phyloP scores from a whole-genome alignment of 257 asterid genomes.

The Przewalskia tangutica region DNA sequence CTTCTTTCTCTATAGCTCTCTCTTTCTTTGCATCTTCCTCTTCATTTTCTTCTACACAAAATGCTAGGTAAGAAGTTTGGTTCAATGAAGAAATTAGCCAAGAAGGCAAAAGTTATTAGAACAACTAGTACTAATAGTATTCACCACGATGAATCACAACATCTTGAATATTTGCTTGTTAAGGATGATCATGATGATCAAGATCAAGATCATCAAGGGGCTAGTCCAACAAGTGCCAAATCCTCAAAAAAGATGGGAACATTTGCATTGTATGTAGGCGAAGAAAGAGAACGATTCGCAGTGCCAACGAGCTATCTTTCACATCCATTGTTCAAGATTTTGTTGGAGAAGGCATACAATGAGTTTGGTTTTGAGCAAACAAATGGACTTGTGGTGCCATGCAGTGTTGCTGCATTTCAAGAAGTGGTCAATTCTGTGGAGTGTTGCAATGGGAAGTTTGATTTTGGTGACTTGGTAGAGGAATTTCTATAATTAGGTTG shows the following conservation, averaged over 20 bases:
- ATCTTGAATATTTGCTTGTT: constrained; percentile 27
- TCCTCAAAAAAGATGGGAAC: constrained; percentile 43
- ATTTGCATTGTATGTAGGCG: constrained; percentile 66
- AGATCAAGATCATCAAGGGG: constrained; percentile 9
- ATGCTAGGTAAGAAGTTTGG: constrained; percentile 62
- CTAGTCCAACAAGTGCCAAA: constrained; percentile 11
- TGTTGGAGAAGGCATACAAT: constrained; percentile 63
- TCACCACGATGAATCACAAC: constrained; percentile 2
- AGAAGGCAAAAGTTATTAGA: constrained; percentile 29
- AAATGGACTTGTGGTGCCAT: constrained; percentile 58
- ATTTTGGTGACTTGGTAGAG: constrained; percentile 52
- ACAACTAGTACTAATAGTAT: neutral
- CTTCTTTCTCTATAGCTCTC: neutral
- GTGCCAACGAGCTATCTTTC: constrained; percentile 66
- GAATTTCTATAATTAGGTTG: constrained; percentile 37
- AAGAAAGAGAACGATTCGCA: constrained; percentile 48
- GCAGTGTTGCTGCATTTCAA: constrained; percentile 55
- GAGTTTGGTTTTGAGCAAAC: constrained; percentile 59
- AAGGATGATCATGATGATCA: neutral
- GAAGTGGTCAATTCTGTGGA: constrained; percentile 57
- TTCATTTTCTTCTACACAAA: neutral
- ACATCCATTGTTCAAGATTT: constrained; percentile 74
- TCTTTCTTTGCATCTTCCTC: neutral
- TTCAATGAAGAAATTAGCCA: constrained; percentile 58
- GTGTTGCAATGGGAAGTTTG: constrained; percentile 51